Evolutionary conservation across 805 yeast species (phyloP).

Genomic region (Wickerhamomyces mucosus): DNA sequence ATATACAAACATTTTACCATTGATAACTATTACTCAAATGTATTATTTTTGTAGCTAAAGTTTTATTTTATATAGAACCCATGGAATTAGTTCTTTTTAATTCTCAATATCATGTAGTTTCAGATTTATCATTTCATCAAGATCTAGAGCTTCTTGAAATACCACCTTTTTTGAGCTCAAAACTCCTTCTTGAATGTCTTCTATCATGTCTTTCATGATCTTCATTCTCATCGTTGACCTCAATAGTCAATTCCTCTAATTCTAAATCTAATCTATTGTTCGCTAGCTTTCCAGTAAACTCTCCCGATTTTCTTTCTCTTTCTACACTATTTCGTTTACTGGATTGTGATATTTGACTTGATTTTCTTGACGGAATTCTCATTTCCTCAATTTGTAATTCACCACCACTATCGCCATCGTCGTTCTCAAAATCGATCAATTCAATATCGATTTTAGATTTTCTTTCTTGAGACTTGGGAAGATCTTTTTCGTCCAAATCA

Average conservation of each 20-base stretch:
- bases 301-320: constrained; percentile 6
- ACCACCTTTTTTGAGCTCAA: too few relatives aligned
- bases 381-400: constrained; percentile 16
- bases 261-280: neutral
- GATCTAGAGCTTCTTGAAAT: too few relatives aligned
- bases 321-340: neutral
- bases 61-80: too few relatives aligned
- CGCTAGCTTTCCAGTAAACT: constrained; percentile 4
- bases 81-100: too few relatives aligned
- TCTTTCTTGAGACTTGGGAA: constrained; percentile 4
- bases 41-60: too few relatives aligned
- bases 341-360: constrained; percentile 1
- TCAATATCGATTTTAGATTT: constrained; percentile 14
- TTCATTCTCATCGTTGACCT: constrained; percentile 2
- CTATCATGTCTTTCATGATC: constrained; percentile 1
- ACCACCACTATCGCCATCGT: constrained; percentile 9
- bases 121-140: too few relatives aligned
- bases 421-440: constrained; percentile 11
- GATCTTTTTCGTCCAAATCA: constrained; percentile 7
- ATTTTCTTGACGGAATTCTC: constrained; percentile 5
- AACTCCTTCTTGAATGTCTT: constrained; percentile 10
- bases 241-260: constrained; percentile 1
- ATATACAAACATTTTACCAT: too few relatives aligned
- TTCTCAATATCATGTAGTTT: too few relatives aligned
- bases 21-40: too few relatives aligned